Evolutionary conservation across 139 green algal genomes (phyloP).

Genomic region (Diplosphaera chodatii): DNA sequence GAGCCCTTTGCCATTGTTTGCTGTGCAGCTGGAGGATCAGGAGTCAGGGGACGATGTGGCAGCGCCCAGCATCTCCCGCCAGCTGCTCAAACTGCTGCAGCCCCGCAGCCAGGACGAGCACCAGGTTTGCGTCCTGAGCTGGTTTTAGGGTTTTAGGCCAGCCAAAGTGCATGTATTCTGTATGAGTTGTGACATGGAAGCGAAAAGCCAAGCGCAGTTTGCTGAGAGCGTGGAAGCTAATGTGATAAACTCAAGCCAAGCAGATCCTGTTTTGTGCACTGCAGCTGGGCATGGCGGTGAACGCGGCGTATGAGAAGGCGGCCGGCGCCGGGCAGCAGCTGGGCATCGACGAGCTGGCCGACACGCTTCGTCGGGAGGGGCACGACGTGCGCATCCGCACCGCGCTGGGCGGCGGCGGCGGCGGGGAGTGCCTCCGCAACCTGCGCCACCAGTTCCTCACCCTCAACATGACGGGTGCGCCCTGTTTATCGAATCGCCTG

Average conservation of each 20-base stretch:
- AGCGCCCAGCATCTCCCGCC: neutral
- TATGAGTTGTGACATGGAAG: no score
- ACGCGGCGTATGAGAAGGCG: constrained; percentile 15
- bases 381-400: constrained; percentile 37
- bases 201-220: no score
- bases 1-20: no score
- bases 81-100: neutral
- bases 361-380: constrained; percentile 26
- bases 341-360: constrained; percentile 23
- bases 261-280: no score
- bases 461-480: constrained; percentile 9
- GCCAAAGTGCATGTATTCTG: no score
- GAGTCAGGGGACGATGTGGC: neutral
- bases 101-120: neutral
- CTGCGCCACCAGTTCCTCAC: constrained; percentile 59
- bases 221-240: no score
- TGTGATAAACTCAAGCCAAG: no score
- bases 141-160: no score
- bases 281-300: constrained; percentile 27
- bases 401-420: constrained; percentile 36
- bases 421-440: constrained; percentile 51
- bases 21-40: neutral
- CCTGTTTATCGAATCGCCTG: no score
- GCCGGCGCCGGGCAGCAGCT: neutral
- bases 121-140: no score